Percentiles rank a stretch among this genome's conserved stretches.
Evolutionary conservation across 2,329 filamentous ascomycete species (phyloP).

Genomic region (Cryoendolithus antarcticus): DNA sequence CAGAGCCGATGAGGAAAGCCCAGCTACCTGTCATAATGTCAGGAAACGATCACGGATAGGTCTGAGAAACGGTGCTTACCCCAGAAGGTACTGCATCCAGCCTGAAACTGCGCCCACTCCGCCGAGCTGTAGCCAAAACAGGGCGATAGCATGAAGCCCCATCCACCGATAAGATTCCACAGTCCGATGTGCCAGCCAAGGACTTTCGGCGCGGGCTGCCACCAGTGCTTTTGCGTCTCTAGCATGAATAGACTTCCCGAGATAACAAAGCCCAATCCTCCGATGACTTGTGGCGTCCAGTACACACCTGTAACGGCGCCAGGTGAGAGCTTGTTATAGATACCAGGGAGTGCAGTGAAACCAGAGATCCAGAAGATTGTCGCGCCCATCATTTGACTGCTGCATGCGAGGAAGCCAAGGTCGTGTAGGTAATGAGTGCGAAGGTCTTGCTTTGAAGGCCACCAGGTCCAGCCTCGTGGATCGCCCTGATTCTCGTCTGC

Average conservation of each 20-base stretch:
- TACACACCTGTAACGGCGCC: conserved; percentile 42
- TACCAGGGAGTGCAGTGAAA: conserved; percentile 47
- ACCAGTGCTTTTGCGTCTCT: conserved; percentile 55
- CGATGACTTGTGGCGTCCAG: conserved; percentile 52
- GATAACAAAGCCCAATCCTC: conserved; percentile 49
- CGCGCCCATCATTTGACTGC: conserved; percentile 45
- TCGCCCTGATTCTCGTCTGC: no score
- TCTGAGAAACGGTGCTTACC: neutral
- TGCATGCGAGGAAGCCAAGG: conserved; percentile 50
- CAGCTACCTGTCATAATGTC: conserved; percentile 9
- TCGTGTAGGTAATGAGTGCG: conserved; percentile 48
- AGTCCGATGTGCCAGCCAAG: conserved; percentile 56
- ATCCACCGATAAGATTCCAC: conserved; percentile 52
- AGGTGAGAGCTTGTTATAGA: conserved; percentile 38
- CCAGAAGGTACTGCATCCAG: neutral
- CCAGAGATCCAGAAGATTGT: conserved; percentile 54
- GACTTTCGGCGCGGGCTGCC: conserved; percentile 40
- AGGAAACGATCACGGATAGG: no score
- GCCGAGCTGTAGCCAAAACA: conserved; percentile 20
- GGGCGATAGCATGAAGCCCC: conserved; percentile 45
- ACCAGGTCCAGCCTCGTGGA: conserved; percentile 43
- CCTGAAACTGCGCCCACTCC: neutral
- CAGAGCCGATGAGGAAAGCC: conserved; percentile 19
- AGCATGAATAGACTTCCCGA: conserved; percentile 50
- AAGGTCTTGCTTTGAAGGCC: conserved; percentile 45